Evolutionary conservation across 2,329 filamentous ascomycete species (phyloP).

Genomic region (Fusarium dlaminii): DNA sequence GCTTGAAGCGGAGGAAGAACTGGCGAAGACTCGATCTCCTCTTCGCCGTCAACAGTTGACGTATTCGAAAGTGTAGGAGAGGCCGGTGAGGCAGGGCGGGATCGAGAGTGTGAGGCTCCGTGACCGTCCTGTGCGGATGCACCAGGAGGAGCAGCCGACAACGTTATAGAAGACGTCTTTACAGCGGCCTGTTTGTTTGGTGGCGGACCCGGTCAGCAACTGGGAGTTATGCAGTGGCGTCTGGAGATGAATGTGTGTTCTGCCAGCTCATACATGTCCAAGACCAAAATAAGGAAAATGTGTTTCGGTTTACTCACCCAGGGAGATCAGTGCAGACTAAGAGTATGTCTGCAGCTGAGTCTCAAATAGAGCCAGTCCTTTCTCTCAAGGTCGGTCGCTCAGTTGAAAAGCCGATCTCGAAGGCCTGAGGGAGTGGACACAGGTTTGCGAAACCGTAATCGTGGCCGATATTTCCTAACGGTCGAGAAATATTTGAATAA

Average conservation of each 20-base stretch:
- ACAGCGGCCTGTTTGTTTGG: constrained; percentile 48
- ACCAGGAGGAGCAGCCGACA: constrained; percentile 64
- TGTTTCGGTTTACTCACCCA: constrained; percentile 51
- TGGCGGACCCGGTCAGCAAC: constrained; percentile 37
- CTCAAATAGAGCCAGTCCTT: constrained; percentile 51
- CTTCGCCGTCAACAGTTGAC: constrained; percentile 68
- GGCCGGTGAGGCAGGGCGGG: constrained; percentile 50
- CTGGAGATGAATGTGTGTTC: constrained; percentile 35
- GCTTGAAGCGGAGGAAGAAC: constrained; percentile 66
- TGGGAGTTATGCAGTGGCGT: constrained; percentile 38
- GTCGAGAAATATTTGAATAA: constrained; percentile 33
- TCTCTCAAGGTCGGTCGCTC: constrained; percentile 42
- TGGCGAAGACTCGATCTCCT: constrained; percentile 65
- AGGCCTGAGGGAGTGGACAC: constrained; percentile 28
- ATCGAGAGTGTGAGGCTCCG: constrained; percentile 50
- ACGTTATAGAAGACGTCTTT: constrained; percentile 66
- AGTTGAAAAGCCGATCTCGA: constrained; percentile 39
- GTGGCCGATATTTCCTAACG: constrained; percentile 25
- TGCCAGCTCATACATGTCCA: constrained; percentile 27
- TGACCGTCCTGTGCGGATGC: constrained; percentile 68
- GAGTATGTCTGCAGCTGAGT: constrained; percentile 65
- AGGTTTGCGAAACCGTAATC: constrained; percentile 31
- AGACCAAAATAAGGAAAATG: constrained; percentile 15
- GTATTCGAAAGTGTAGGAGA: constrained; percentile 70
- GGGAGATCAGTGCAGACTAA: constrained; percentile 72